phyloP scores from a whole-genome alignment of 1,284 basidiomycete species.

The Cryptococcus amylolentus region DNA sequence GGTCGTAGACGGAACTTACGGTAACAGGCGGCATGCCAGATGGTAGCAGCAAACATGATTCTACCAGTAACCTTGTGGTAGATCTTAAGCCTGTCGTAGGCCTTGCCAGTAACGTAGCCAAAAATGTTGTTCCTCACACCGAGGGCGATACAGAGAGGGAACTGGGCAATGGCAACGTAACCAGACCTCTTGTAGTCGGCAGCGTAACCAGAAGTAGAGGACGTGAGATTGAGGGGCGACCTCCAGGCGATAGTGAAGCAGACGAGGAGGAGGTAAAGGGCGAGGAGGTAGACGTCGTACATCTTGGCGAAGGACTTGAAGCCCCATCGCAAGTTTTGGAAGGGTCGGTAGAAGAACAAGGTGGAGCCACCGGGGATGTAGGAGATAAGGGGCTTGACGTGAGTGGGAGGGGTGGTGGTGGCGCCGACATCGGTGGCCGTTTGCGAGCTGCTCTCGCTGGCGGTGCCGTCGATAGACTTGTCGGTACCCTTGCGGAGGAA shows the following conservation, averaged over 20 bases:
- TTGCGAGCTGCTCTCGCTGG: conserved; percentile 3
- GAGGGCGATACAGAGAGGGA: conserved; percentile 44
- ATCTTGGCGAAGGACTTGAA: conserved; percentile 32
- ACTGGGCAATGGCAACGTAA: conserved; percentile 39
- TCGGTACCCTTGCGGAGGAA: neutral
- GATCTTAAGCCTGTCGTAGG: conserved; percentile 73
- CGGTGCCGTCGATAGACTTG: conserved; percentile 3
- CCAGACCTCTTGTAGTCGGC: conserved; percentile 41
- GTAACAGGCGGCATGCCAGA: conserved; percentile 57
- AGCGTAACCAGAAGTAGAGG: conserved; percentile 27
- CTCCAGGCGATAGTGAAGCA: conserved; percentile 35
- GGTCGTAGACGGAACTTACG: conserved; percentile 19
- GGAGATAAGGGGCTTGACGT: conserved; percentile 27
- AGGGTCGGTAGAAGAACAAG: conserved; percentile 28
- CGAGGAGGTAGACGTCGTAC: conserved; percentile 29
- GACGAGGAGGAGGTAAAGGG: conserved; percentile 32
- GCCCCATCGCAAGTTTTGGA: conserved; percentile 23
- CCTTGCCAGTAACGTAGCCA: conserved; percentile 57
- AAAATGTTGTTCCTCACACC: conserved; percentile 47
- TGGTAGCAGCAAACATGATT: conserved; percentile 60
- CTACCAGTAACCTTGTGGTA: conserved; percentile 73
- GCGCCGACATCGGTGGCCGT: neutral
- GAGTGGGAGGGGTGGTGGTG: conserved; percentile 31
- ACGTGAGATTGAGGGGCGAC: conserved; percentile 22
- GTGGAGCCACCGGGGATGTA: conserved; percentile 28